phyloP scores from a whole-genome alignment of 2,329 filamentous ascomycete species.

The Fusarium oligoseptatum region DNA sequence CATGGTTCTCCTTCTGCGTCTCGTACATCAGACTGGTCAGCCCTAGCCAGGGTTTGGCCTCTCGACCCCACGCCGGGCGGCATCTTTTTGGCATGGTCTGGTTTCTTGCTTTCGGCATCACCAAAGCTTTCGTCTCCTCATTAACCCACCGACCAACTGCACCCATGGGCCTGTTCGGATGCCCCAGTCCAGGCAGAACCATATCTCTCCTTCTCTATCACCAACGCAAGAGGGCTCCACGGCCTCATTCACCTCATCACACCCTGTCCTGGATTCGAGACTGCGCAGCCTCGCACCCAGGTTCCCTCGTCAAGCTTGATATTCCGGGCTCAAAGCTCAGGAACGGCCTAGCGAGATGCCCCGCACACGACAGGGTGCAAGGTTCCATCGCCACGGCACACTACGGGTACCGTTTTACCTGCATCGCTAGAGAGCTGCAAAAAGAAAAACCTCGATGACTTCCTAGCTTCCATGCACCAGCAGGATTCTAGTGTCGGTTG shows the following conservation, averaged over 20 bases:
- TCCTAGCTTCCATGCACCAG: constrained; percentile 6
- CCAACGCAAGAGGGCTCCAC: constrained; percentile 7
- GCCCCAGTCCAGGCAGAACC: neutral
- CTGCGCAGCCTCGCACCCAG: constrained; percentile 14
- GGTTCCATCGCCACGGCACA: constrained; percentile 13
- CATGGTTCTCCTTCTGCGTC: constrained; percentile 8
- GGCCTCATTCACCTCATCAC: constrained; percentile 4
- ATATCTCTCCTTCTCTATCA: constrained; percentile 16
- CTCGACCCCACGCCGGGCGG: constrained; percentile 31
- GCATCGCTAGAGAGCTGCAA: constrained; percentile 24
- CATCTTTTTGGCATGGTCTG: constrained; percentile 24
- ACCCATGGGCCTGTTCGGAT: constrained; percentile 3
- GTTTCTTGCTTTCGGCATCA: constrained; percentile 20
- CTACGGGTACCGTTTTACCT: constrained; percentile 29
- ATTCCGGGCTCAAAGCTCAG: constrained; percentile 42
- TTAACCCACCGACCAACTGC: constrained; percentile 3
- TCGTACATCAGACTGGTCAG: constrained; percentile 30
- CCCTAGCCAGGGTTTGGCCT: constrained; percentile 36
- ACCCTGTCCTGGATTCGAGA: constrained; percentile 18
- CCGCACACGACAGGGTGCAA: constrained; percentile 18
- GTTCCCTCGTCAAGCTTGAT: constrained; percentile 26
- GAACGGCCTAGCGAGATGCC: constrained; percentile 32
- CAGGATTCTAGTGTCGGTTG: constrained; percentile 7
- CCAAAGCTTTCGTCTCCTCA: constrained; percentile 3
- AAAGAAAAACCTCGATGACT: constrained; percentile 15